phyloP scores from a whole-genome alignment of 305 asterid species.

The Fraxinus latifolia region DNA sequence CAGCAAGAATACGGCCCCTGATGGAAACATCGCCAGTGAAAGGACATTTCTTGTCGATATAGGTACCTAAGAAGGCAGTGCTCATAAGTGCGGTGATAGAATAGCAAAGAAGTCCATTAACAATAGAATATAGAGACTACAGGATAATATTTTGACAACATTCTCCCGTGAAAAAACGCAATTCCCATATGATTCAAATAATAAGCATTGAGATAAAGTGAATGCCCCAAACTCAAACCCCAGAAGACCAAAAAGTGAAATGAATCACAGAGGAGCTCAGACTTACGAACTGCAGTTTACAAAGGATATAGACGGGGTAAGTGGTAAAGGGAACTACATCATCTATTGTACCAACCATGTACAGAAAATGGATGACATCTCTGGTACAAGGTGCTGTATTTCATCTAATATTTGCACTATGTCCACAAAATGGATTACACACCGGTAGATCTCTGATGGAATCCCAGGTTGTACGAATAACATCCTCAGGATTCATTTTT shows the following conservation, averaged over 20 bases:
- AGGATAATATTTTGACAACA: neutral
- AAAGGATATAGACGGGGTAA: neutral
- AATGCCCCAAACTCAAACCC: neutral
- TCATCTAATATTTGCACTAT: neutral
- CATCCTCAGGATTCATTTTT: neutral
- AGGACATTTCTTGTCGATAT: conserved; percentile 76
- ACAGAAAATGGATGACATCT: neutral
- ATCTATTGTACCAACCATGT: neutral
- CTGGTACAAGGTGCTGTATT: neutral
- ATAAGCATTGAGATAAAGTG: neutral
- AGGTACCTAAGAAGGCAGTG: conserved; percentile 37
- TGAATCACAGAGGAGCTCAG: neutral
- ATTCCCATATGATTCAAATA: neutral
- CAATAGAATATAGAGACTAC: neutral
- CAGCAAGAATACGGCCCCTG: conserved; percentile 73
- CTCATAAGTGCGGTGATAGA: neutral
- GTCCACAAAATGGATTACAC: neutral
- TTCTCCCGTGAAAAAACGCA: neutral
- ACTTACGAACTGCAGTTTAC: neutral
- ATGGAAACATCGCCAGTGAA: conserved; percentile 68
- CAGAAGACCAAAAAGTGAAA: neutral
- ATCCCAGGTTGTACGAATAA: neutral
- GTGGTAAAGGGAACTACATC: neutral
- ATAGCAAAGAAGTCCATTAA: too few species aligned
- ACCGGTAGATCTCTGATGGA: neutral